Evolutionary conservation across 176 grass and related monocot species (phyloP), one percentile per base, ranked within the genome.

Genomic region (Secale cereale): DNA sequence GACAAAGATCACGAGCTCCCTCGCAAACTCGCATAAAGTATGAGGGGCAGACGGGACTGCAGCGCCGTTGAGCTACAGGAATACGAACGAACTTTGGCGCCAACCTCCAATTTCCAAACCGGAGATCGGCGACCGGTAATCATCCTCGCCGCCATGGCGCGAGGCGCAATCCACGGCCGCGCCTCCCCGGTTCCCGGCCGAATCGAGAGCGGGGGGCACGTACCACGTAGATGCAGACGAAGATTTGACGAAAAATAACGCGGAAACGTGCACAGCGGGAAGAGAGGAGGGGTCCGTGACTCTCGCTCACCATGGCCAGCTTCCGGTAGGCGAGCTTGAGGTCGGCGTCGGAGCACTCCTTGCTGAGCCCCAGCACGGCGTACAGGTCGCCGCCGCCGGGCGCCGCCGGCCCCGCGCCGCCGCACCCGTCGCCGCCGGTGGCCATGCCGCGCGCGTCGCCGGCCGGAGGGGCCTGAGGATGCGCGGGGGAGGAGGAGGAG

Each of bases 341-440:
- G 56, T 98, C 96, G 6, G 78, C 74, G 54, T 91, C 91, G 57
- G 93, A 87, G 83, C 96, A 98, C 88, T 95, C 96, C 87, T 94
- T 98, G 22, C 79, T 89, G 27, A 98, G 90, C 50, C 96, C 93
- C 5, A 98, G 88, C 1, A 98, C 93, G 10, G 87, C 81, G 77
- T 98, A 98, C 9, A 98, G 90, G 77, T 98, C 91, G 72, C 54
- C 48, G 41, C 67, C 85, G 17, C 37, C 67, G 8, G 40, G 69
- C 12, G 37, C 15, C 9, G 59, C 59, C 17, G 23, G 73, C 57
- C 76, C 87, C 40, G 50, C 40, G 14, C 59, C 37, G 39, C 60
- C 65, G 48, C 57, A 83, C 86, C 83, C 92, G 10, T 82, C 73
- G 20, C 69, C 81, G 41, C 86, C 89, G 41, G 46, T 52, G 30